phyloP scores from a whole-genome alignment of 139 green algal genomes.

The Nannochloris sp. region DNA sequence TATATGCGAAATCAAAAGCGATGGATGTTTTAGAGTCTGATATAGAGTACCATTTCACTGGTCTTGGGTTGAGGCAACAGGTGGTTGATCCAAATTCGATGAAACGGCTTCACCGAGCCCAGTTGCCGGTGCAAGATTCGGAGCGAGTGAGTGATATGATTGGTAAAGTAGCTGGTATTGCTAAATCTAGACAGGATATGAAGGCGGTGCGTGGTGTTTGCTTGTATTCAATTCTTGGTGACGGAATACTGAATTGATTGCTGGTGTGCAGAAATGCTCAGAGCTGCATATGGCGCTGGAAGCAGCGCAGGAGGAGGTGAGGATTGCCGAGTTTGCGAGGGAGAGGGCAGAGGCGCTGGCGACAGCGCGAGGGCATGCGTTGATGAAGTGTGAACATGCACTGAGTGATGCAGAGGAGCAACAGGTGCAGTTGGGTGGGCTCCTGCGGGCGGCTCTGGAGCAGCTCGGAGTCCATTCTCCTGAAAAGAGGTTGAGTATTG shows the following conservation, averaged over 20 bases:
- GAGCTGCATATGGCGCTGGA: conserved; percentile 12
- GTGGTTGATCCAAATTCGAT: conserved; percentile 9
- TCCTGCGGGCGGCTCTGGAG: conserved; percentile 19
- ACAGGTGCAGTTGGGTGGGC: conserved; percentile 15
- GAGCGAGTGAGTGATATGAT: conserved; percentile 18
- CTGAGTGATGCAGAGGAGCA: conserved; percentile 14
- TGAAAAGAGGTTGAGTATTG: neutral
- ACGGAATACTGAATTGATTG: neutral
- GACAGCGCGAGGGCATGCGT: conserved; percentile 21
- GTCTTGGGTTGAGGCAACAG: neutral
- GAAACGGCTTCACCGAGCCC: conserved; percentile 14
- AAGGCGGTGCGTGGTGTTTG: neutral
- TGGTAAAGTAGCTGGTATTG: conserved; percentile 17
- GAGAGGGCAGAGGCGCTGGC: conserved; percentile 20
- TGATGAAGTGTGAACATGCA: conserved; percentile 19
- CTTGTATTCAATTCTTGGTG: too few species aligned
- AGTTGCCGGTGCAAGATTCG: conserved; percentile 15
- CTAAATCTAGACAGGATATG: neutral
- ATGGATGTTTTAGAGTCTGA: conserved; percentile 24
- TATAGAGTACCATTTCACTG: conserved; percentile 16
- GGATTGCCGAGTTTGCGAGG: conserved; percentile 23
- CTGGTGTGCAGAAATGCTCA: conserved; percentile 20
- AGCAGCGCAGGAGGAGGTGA: conserved; percentile 4
- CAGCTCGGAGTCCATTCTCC: conserved; percentile 19
- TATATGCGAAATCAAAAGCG: conserved; percentile 6